Conservation (phyloP, 1,284 basidiomycete genomes). For the Uromyces viciae-fabae region DNA sequence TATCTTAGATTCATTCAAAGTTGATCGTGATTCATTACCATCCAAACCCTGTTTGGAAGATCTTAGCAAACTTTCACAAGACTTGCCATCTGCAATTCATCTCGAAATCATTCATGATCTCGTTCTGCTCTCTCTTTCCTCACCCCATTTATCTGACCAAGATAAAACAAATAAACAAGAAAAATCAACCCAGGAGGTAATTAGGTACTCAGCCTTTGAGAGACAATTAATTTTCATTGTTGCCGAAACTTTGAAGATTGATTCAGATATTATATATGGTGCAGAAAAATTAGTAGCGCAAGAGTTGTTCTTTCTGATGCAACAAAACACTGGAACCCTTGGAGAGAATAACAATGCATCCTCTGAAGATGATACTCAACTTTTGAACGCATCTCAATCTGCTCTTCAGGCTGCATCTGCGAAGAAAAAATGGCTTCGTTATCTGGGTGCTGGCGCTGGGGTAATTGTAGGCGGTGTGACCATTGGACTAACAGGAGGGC, state of each 20-base stretch:
- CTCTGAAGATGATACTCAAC: not conserved
- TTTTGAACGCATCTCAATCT: constrained; percentile 1
- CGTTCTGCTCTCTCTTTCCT: constrained; percentile 25
- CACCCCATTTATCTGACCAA: not conserved
- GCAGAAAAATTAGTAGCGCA: constrained; percentile 40
- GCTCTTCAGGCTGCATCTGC: not conserved
- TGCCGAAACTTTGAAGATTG: constrained; percentile 8
- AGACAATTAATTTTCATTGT: constrained; percentile 25
- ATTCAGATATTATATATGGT: constrained; percentile 14
- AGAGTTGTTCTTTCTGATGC: constrained; percentile 29
- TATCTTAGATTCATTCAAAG: not conserved
- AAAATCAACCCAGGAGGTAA: not conserved
- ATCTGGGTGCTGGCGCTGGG: constrained; percentile 42
- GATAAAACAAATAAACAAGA: no score
- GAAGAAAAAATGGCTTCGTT: constrained; percentile 41
- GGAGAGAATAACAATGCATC: not conserved
- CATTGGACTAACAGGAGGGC: constrained; percentile 60
- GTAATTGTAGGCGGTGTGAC: constrained; percentile 55
- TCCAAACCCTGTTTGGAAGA: not conserved
- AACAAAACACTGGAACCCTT: not conserved
- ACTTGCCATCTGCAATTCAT: constrained; percentile 24
- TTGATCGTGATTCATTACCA: constrained; percentile 14
- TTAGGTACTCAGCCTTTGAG: constrained; percentile 28
- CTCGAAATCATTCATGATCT: constrained; percentile 41
- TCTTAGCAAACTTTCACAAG: not conserved